Conservation (phyloP, 1,139 yeast genomes). For the Magnusiomyces ingens region DNA sequence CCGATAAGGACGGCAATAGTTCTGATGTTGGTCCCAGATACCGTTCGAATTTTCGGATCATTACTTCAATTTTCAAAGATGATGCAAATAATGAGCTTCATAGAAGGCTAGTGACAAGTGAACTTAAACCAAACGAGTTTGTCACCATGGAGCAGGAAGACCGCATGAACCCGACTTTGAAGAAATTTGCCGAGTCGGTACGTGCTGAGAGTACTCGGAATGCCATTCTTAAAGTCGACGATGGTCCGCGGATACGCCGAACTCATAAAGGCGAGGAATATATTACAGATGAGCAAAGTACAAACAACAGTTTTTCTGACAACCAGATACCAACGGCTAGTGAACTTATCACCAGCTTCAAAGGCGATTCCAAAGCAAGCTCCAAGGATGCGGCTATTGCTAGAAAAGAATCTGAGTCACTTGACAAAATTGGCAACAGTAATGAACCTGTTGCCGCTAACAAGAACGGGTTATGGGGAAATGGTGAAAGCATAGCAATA, state of each 20-base stretch:
- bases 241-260: constrained; percentile 58
- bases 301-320: constrained; percentile 14
- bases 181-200: constrained; percentile 64
- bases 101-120: constrained; percentile 42
- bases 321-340: not conserved
- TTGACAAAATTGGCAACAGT: too few species aligned
- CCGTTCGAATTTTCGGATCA: constrained; percentile 47
- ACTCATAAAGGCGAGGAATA: constrained; percentile 86
- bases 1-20: constrained; percentile 28
- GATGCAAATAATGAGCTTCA: constrained; percentile 43
- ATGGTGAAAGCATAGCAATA: constrained; percentile 16
- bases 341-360: constrained; percentile 16
- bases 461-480: constrained; percentile 4
- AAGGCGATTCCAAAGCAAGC: constrained; percentile 9
- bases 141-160: constrained; percentile 58
- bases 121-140: constrained; percentile 44
- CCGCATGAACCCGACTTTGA: constrained; percentile 64
- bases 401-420: not conserved
- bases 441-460: not conserved
- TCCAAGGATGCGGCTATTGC: not conserved
- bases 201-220: constrained; percentile 59
- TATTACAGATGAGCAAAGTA: constrained; percentile 17
- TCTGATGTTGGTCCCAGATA: constrained; percentile 40
- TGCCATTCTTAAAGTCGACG: constrained; percentile 50
- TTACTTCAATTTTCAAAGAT: constrained; percentile 49